A percentile compares a stretch with the other conserved stretches of the same genome.
Conservation (phyloP, 2,329 filamentous ascomycete genomes). For the Beauveria rudraprayagi region DNA sequence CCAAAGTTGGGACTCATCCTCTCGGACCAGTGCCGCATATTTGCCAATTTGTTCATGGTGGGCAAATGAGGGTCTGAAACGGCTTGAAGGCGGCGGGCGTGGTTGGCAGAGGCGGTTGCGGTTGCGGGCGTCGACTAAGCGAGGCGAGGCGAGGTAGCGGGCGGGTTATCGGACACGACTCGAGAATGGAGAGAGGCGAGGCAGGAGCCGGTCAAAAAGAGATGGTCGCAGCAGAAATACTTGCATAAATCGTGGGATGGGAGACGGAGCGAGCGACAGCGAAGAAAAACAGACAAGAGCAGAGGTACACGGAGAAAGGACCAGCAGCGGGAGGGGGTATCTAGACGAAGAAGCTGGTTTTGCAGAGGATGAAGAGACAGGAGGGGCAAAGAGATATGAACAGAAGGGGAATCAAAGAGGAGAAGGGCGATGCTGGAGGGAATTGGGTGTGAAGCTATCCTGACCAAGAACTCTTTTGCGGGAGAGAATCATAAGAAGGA, state of each 20-base stretch:
- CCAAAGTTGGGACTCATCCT: slow-evolving; percentile 61
- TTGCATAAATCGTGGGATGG: background rate
- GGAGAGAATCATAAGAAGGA: slow-evolving; percentile 15
- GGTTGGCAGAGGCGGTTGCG: background rate
- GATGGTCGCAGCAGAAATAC: background rate
- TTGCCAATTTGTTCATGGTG: slow-evolving; percentile 64
- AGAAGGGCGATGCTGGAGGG: slow-evolving; percentile 14
- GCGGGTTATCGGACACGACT: background rate
- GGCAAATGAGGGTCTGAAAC: slow-evolving; percentile 6
- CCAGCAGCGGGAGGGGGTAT: slow-evolving; percentile 7
- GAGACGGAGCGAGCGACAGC: slow-evolving; percentile 5
- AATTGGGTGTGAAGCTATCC: slow-evolving; percentile 20
- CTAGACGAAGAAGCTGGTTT: slow-evolving; percentile 5
- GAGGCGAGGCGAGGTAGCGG: background rate
- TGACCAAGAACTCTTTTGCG: slow-evolving; percentile 21
- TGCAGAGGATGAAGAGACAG: slow-evolving; percentile 15
- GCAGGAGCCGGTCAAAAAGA: background rate
- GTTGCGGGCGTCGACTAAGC: background rate
- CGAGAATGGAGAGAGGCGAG: background rate
- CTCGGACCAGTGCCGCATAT: slow-evolving; percentile 65
- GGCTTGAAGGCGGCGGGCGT: background rate
- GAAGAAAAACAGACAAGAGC: background rate
- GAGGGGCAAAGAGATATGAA: slow-evolving; percentile 16
- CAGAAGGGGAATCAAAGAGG: slow-evolving; percentile 13
- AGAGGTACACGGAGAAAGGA: background rate